Evolutionary conservation across 305 asterid species (phyloP).

Genomic region (Withania somnifera): DNA sequence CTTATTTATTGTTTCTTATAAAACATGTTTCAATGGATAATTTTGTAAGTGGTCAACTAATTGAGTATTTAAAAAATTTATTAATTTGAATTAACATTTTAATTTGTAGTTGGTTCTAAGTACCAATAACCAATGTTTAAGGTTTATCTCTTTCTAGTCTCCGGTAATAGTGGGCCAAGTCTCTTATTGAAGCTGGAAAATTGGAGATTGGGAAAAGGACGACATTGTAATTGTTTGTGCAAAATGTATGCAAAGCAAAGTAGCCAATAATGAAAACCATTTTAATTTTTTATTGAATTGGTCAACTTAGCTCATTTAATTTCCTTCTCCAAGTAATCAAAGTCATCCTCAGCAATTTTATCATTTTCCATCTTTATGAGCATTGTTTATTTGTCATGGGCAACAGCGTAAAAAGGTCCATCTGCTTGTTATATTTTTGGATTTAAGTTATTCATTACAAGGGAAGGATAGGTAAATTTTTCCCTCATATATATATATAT

Average conservation of each 20-base stretch:
- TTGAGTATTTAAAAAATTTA: too few relatives aligned
- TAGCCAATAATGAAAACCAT: not conserved
- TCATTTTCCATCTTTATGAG: not conserved
- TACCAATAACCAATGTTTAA: too few relatives aligned
- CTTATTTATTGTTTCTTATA: too few relatives aligned
- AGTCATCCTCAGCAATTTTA: not conserved
- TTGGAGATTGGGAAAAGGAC: not conserved
- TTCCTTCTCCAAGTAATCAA: not conserved
- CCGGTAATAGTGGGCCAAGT: too few relatives aligned
- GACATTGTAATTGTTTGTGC: not conserved
- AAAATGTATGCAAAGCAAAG: not conserved
- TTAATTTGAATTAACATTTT: too few relatives aligned
- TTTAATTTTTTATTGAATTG: not conserved
- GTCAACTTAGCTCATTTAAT: not conserved
- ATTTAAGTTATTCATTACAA: not conserved
- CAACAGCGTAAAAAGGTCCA: not conserved
- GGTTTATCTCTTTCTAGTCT: not conserved
- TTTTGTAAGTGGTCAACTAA: too few relatives aligned
- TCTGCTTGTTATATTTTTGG: not conserved
- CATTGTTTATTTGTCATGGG: not conserved
- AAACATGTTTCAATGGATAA: too few relatives aligned
- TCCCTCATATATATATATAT: too few relatives aligned
- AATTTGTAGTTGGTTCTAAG: too few relatives aligned
- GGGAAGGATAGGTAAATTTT: too few relatives aligned
- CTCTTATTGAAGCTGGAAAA: not conserved